Evolutionary conservation across 2,329 filamentous ascomycete genomes (phyloP).

Genomic region (Colletotrichum eleusines): DNA sequence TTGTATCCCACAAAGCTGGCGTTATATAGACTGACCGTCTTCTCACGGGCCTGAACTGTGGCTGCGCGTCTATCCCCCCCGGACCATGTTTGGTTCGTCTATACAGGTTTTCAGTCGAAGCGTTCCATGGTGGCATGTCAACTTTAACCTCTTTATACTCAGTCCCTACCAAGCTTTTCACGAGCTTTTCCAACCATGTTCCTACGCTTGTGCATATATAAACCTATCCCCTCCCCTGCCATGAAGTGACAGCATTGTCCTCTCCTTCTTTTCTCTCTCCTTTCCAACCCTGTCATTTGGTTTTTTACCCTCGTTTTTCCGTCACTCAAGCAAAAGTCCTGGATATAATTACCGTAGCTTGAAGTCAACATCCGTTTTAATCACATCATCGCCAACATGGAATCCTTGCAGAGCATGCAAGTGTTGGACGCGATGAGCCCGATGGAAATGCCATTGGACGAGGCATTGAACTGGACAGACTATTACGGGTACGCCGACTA

Average conservation of each 20-base stretch:
- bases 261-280: not conserved
- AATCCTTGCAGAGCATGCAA: not conserved
- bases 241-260: too few relatives aligned
- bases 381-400: not conserved
- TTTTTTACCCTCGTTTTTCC: not conserved
- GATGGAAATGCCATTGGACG: not conserved
- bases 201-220: not conserved
- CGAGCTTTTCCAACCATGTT: too few relatives aligned
- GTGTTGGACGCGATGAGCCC: not conserved
- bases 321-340: not conserved
- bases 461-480: not conserved
- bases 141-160: not conserved
- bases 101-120: not conserved
- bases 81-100: not conserved
- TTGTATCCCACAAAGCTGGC: not conserved
- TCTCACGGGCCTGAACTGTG: not conserved
- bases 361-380: too few relatives aligned
- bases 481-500: not conserved
- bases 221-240: not conserved
- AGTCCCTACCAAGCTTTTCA: too few relatives aligned
- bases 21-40: not conserved
- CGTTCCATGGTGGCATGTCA: not conserved
- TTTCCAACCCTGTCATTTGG: not conserved
- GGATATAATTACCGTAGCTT: too few relatives aligned
- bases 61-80: fast-evolving